These are phyloP conservation scores for Blastobotrys persicus DNA, from an alignment of 1,139 yeast genomes.

Conservation along the genomic window DNA sequence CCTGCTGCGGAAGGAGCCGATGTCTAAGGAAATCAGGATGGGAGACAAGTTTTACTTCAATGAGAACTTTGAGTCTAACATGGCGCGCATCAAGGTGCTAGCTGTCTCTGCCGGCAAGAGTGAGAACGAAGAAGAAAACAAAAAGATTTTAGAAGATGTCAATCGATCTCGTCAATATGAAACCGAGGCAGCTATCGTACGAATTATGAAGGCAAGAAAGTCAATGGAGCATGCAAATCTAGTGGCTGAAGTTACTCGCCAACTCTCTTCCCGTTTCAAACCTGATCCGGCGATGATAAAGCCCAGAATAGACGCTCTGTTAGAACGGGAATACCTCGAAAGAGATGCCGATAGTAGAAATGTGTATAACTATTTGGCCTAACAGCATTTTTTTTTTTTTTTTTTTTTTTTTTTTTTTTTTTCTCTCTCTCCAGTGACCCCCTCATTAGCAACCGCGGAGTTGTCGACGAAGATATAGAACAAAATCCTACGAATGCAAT, in stretches of 20 bases:
- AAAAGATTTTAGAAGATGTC: slow-evolving; percentile 43
- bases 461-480: not conserved
- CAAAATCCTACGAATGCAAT: not conserved
- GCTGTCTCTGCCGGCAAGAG: slow-evolving; percentile 54
- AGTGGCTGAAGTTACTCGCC: slow-evolving; percentile 62
- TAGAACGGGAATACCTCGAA: slow-evolving; percentile 80
- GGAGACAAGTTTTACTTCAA: slow-evolving; percentile 70
- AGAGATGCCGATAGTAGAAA: slow-evolving; percentile 64
- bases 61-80: slow-evolving; percentile 66
- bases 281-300: slow-evolving; percentile 70
- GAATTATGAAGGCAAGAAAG: slow-evolving; percentile 78
- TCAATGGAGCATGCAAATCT: slow-evolving; percentile 61
- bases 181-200: slow-evolving; percentile 84
- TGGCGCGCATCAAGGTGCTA: slow-evolving; percentile 70
- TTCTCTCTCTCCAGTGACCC: too few relatives aligned
- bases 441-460: too few relatives aligned
- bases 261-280: slow-evolving; percentile 61
- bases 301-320: slow-evolving; percentile 71
- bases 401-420: too few relatives aligned
- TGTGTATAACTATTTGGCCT: slow-evolving; percentile 71
- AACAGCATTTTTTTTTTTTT: too few relatives aligned
- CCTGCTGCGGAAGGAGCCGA: slow-evolving; percentile 67
- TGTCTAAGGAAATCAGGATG: slow-evolving; percentile 65
- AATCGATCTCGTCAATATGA: slow-evolving; percentile 54
- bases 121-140: slow-evolving; percentile 43